These are phyloP conservation scores for Cercospora brassicicola DNA, from an alignment of 2,329 filamentous ascomycete genomes.

Conservation along the genomic window DNA sequence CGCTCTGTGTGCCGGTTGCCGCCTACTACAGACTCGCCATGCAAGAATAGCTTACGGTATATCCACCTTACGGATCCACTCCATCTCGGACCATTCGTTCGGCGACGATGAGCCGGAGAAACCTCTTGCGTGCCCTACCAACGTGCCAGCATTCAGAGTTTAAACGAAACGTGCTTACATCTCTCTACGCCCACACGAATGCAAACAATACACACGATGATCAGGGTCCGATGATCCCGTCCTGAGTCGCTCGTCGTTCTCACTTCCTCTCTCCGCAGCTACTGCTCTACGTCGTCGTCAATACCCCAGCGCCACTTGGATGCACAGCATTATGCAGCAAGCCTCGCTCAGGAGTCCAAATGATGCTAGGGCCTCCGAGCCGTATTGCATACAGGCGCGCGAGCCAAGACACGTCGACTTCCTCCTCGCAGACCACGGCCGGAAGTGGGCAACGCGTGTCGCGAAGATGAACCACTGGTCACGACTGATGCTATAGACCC, in stretches of 20 bases:
- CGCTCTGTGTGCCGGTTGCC: not conserved
- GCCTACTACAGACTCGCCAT: not conserved
- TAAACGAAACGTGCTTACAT: slow-evolving; percentile 4
- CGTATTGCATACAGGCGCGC: not conserved
- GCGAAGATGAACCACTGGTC: not conserved
- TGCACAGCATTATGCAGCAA: not conserved
- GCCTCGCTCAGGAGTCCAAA: not conserved
- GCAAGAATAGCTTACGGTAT: not conserved
- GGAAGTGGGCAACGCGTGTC: not conserved
- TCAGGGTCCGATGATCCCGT: slow-evolving; percentile 1
- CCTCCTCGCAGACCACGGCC: not conserved
- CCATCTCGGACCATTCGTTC: not conserved
- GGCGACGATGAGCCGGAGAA: not conserved
- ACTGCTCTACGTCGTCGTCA: not conserved
- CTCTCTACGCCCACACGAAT: not conserved
- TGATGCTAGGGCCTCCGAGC: not conserved
- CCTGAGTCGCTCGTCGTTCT: not conserved
- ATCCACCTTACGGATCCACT: not conserved
- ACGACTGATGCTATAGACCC: not conserved
- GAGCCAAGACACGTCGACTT: not conserved
- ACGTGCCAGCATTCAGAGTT: not conserved
- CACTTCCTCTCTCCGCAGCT: not conserved
- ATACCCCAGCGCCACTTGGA: not conserved
- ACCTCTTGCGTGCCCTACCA: not conserved
- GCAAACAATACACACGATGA: not conserved